Conservation (phyloP, 225 moss, liverwort and hornwort genomes). For the Bryoerythrophyllum caledonicum region DNA sequence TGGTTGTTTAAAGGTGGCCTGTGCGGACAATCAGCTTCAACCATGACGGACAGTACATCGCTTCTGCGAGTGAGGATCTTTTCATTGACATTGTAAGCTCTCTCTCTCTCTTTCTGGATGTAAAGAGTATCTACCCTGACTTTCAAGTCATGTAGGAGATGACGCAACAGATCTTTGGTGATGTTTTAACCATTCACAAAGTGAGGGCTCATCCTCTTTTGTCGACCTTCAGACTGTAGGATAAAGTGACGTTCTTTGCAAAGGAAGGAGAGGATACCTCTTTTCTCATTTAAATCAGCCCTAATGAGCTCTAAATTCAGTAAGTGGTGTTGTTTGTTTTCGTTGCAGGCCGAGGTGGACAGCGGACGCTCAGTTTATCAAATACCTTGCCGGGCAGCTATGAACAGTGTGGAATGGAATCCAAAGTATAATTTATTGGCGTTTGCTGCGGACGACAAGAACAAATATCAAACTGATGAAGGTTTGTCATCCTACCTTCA, state of each 20-base stretch:
- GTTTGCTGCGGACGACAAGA: slow-evolving; percentile 99
- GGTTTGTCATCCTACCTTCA: slow-evolving; percentile 38
- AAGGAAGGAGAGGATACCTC: too few relatives aligned
- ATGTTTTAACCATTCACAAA: neutral
- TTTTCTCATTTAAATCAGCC: too few relatives aligned
- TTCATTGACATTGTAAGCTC: slow-evolving; percentile 95
- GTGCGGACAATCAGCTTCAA: slow-evolving; percentile 99
- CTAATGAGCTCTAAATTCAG: too few relatives aligned
- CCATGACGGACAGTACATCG: slow-evolving; percentile 92
- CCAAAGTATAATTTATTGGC: slow-evolving; percentile 94
- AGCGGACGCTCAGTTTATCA: slow-evolving; percentile 84
- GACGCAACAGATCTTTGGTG: slow-evolving; percentile 7
- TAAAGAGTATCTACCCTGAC: neutral
- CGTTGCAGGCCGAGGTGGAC: slow-evolving; percentile 86
- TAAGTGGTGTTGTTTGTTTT: neutral
- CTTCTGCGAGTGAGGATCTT: slow-evolving; percentile 99
- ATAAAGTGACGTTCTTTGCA: too few relatives aligned
- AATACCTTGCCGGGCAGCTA: slow-evolving; percentile 98
- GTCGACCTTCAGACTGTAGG: too few relatives aligned
- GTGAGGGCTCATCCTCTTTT: neutral
- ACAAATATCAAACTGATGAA: slow-evolving; percentile 98
- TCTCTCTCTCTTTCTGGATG: slow-evolving; percentile 2
- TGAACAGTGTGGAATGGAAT: slow-evolving; percentile 99
- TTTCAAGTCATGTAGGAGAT: slow-evolving; percentile 7
- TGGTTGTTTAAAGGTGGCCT: slow-evolving; percentile 72